A percentile compares a stretch with the other conserved stretches of the same genome.
Conservation (phyloP, 1,139 yeast genomes). For the Geotrichum reessii region DNA sequence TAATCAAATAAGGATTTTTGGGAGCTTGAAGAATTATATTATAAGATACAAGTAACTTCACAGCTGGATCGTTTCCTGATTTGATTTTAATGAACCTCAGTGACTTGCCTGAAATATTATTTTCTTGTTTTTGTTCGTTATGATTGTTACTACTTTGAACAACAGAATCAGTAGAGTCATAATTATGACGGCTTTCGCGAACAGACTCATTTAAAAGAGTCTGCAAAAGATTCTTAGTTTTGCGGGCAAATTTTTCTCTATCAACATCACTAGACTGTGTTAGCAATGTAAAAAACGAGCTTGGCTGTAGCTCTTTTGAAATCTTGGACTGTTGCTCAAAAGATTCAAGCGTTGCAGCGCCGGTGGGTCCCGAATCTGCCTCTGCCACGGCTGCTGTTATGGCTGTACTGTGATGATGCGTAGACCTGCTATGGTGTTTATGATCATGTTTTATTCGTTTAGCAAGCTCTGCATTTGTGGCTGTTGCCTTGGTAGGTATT, state of each 20-base stretch:
- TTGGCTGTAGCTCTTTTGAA: neutral
- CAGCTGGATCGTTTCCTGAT: constrained; percentile 5
- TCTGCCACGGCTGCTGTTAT: too few species aligned
- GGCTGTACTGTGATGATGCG: neutral
- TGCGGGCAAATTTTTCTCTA: neutral
- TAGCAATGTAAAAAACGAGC: neutral
- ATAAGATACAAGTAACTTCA: neutral
- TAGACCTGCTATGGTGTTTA: neutral
- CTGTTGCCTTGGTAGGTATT: neutral
- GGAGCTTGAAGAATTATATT: constrained; percentile 3
- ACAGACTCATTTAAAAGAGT: neutral
- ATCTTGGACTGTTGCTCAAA: neutral
- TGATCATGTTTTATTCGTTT: neutral
- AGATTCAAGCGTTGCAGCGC: neutral
- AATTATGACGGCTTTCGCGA: neutral
- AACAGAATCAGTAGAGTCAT: neutral
- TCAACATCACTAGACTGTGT: neutral
- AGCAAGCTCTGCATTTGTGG: neutral
- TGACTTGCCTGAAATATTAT: neutral
- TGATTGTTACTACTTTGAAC: neutral
- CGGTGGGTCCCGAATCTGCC: neutral
- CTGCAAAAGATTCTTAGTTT: neutral
- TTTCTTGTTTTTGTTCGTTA: neutral
- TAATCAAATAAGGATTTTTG: constrained; percentile 1
- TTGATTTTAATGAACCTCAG: neutral